A percentile compares a stretch with the other conserved stretches of the same genome.
Evolutionary conservation across 768 basidiomycete species (phyloP).

Genomic region (Lyophyllum atratum): DNA sequence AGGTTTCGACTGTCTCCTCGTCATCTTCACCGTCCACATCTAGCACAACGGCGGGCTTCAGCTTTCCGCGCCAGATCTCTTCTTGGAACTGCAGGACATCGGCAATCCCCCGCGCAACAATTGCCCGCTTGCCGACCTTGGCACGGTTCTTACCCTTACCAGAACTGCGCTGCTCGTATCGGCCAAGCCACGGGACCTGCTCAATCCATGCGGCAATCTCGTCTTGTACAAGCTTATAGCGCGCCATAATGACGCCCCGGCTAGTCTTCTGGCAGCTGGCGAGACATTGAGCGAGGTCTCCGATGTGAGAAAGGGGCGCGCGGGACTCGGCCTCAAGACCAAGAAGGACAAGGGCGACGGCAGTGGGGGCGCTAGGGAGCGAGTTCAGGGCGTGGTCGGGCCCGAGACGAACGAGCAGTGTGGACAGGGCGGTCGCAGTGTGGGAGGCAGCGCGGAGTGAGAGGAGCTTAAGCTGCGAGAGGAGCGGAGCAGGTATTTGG

Average conservation of each 20-base stretch:
- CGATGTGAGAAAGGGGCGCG: conserved; percentile 50
- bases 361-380: conserved; percentile 48
- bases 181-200: conserved; percentile 75
- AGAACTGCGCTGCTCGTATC: conserved; percentile 36
- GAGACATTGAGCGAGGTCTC: conserved; percentile 58
- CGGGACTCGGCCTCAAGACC: conserved; percentile 69
- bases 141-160: conserved; percentile 49
- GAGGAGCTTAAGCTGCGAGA: conserved; percentile 40
- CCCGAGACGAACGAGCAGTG: conserved; percentile 40
- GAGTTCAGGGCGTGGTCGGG: conserved; percentile 36
- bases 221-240: conserved; percentile 69
- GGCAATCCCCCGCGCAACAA: conserved; percentile 67
- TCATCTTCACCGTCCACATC: conserved; percentile 34
- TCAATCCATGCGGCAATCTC: conserved; percentile 58
- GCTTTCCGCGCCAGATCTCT: conserved; percentile 52
- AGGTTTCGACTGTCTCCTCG: background rate
- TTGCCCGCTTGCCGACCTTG: conserved; percentile 60
- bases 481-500: conserved; percentile 33
- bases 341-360: conserved; percentile 70
- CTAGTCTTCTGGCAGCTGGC: conserved; percentile 45
- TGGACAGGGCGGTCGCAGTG: conserved; percentile 48
- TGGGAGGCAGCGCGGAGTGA: conserved; percentile 43
- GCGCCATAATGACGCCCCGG: conserved; percentile 60
- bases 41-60: conserved; percentile 39
- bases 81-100: conserved; percentile 73